These are phyloP conservation scores for Aspergillus flavus DNA, from an alignment of 2,329 filamentous ascomycete genomes.

Conservation along the genomic window DNA sequence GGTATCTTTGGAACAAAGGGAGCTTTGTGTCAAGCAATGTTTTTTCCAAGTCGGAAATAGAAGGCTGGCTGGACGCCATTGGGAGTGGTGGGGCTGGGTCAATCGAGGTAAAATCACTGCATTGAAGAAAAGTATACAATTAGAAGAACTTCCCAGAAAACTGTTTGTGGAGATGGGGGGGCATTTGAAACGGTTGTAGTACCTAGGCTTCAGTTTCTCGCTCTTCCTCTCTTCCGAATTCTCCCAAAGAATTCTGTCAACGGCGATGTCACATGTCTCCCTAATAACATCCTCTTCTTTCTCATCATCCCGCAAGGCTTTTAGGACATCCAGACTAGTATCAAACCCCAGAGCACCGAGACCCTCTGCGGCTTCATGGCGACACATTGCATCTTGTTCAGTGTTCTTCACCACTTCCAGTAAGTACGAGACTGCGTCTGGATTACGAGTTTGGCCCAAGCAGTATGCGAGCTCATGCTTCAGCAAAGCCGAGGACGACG, in stretches of 20 bases:
- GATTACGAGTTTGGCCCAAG: constrained; percentile 84
- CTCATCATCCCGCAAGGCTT: constrained; percentile 70
- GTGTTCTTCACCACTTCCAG: constrained; percentile 73
- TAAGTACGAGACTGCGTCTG: constrained; percentile 72
- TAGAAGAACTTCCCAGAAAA: constrained; percentile 18
- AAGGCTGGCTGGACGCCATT: constrained; percentile 61
- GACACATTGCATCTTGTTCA: constrained; percentile 89
- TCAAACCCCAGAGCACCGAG: constrained; percentile 81
- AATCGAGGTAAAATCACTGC: constrained; percentile 90
- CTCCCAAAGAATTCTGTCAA: constrained; percentile 93
- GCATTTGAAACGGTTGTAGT: constrained; percentile 19
- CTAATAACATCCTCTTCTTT: constrained; percentile 79
- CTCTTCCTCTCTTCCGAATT: constrained; percentile 69
- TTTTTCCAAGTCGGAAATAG: constrained; percentile 73
- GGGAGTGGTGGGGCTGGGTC: constrained; percentile 91
- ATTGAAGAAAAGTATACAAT: constrained; percentile 32
- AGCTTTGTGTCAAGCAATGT: constrained; percentile 75
- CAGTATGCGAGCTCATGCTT: constrained; percentile 99
- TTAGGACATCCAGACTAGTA: constrained; percentile 73
- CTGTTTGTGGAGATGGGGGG: constrained; percentile 3
- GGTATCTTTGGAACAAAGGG: constrained; percentile 88
- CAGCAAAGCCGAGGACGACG: constrained; percentile 81
- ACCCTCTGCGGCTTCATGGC: constrained; percentile 95
- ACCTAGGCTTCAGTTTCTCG: constrained; percentile 84
- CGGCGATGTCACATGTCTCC: constrained; percentile 96